phyloP scores from a whole-genome alignment of 2,329 filamentous ascomycete genomes.

The Bisporella sp. region DNA sequence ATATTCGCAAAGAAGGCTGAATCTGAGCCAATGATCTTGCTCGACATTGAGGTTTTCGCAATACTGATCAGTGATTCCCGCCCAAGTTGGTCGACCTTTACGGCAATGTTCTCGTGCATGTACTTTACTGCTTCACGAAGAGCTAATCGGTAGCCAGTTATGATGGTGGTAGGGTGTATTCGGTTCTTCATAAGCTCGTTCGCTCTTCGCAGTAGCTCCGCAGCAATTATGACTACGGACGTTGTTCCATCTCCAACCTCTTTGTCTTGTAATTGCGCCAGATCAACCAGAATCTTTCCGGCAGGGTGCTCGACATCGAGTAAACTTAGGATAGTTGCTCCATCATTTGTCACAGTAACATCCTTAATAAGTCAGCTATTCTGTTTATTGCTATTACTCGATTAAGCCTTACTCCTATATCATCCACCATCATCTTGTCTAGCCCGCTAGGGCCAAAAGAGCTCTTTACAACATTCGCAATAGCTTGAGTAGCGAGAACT shows the following conservation, averaged over 20 bases:
- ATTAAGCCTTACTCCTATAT: constrained; percentile 70
- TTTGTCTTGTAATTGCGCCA: constrained; percentile 98
- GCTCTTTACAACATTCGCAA: constrained; percentile 97
- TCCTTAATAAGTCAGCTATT: constrained; percentile 48
- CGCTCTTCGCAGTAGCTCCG: constrained; percentile 84
- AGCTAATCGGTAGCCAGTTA: constrained; percentile 93
- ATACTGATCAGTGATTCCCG: constrained; percentile 89
- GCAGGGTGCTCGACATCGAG: constrained; percentile 97
- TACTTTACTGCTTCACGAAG: constrained; percentile 96
- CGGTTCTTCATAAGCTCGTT: constrained; percentile 99
- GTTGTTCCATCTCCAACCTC: constrained; percentile 98
- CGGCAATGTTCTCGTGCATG: constrained; percentile 97
- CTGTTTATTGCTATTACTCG: constrained; percentile 2
- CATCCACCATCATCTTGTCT: constrained; percentile 99
- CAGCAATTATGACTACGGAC: constrained; percentile 93
- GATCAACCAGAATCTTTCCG: constrained; percentile 94
- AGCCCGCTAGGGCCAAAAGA: constrained; percentile 95
- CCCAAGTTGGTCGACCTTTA: constrained; percentile 87
- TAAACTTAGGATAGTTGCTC: constrained; percentile 90
- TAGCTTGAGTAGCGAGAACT: constrained; percentile 93
- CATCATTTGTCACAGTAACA: constrained; percentile 98
- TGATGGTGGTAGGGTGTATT: constrained; percentile 99
- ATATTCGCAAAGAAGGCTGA: constrained; percentile 96
- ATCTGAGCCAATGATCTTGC: constrained; percentile 95
- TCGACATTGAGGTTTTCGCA: constrained; percentile 98